Evolutionary conservation across 768 basidiomycete genomes (phyloP).

Genomic region (Amanita molliuscula): DNA sequence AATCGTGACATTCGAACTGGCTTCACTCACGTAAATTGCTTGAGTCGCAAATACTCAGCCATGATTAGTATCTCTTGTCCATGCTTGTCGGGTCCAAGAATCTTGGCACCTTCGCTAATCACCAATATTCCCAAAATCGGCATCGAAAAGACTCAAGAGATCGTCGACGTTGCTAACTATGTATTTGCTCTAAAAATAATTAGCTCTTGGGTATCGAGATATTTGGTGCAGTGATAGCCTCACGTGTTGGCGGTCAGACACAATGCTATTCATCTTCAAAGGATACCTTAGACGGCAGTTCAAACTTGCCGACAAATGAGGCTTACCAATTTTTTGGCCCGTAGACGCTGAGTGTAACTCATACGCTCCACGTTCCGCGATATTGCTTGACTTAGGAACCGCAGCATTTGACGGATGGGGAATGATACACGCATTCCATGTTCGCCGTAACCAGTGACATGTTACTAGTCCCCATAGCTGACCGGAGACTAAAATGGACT

Average conservation of each 20-base stretch:
- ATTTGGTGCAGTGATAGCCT: slow-evolving; percentile 4
- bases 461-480: slow-evolving; percentile 73
- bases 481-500: slow-evolving; percentile 76
- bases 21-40: slow-evolving; percentile 51
- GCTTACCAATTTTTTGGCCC: slow-evolving; percentile 66
- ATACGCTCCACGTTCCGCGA: slow-evolving; percentile 72
- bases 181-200: slow-evolving; percentile 42
- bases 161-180: slow-evolving; percentile 78
- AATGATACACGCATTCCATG: slow-evolving; percentile 82
- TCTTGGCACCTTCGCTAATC: slow-evolving; percentile 62
- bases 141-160: slow-evolving; percentile 67
- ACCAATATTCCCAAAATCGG: slow-evolving; percentile 64
- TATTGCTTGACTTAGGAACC: slow-evolving; percentile 69
- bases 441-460: slow-evolving; percentile 67
- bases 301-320: neutral
- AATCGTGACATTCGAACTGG: neutral
- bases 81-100: slow-evolving; percentile 57
- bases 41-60: slow-evolving; percentile 68
- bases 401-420: slow-evolving; percentile 74
- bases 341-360: slow-evolving; percentile 65
- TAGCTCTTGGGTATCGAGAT: neutral
- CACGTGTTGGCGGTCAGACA: slow-evolving; percentile 54
- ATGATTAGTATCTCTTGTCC: slow-evolving; percentile 74
- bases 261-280: slow-evolving; percentile 57
- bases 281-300: neutral